Conservation (phyloP, 352 stramenopile species). For the Blastocystis sp. region DNA sequence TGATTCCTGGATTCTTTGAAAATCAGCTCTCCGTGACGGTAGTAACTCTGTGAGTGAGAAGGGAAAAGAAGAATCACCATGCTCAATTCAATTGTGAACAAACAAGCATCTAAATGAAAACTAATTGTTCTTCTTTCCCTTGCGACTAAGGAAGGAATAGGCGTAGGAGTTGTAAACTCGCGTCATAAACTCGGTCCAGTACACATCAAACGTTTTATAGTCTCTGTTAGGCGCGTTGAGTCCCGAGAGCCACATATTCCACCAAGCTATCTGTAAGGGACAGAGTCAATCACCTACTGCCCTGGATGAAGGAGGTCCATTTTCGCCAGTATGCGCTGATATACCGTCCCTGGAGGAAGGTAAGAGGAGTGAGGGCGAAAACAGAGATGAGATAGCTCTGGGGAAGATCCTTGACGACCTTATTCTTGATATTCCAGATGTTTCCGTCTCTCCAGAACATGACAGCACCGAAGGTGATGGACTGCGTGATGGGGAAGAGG, state of each 20-base stretch:
- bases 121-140: constrained; percentile 21
- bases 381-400: constrained; percentile 1
- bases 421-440: constrained; percentile 30
- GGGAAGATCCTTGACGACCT: constrained; percentile 10
- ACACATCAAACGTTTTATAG: not conserved
- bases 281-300: not conserved
- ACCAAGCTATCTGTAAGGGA: not conserved
- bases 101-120: no score
- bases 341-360: not conserved
- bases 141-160: not conserved
- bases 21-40: not conserved
- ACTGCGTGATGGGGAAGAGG: constrained; percentile 23
- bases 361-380: not conserved
- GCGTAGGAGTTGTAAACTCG: not conserved
- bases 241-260: constrained; percentile 8
- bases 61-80: not conserved
- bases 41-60: not conserved
- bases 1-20: constrained; percentile 23
- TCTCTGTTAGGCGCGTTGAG: not conserved
- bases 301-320: constrained; percentile 14
- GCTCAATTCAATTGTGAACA: not conserved
- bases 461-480: not conserved
- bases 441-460: constrained; percentile 9
- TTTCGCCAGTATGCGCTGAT: not conserved
- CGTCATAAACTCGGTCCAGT: not conserved